Evolutionary conservation across 1,284 basidiomycete genomes (phyloP).

Genomic region (Cystobasidiaceae sp.): DNA sequence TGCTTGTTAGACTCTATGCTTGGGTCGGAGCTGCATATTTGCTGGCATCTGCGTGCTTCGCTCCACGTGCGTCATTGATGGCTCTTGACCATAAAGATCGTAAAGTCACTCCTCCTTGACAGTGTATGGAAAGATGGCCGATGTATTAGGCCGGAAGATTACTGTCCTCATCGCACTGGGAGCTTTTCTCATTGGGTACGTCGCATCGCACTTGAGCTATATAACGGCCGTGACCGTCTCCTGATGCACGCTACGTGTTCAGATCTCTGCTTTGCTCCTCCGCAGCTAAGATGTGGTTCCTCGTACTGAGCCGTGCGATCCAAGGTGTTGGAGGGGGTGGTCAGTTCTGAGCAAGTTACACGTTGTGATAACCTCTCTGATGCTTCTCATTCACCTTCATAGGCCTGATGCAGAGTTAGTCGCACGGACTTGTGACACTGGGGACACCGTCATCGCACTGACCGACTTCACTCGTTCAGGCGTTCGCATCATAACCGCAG

Average conservation of each 20-base stretch:
- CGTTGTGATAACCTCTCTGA: background rate
- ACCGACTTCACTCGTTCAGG: background rate
- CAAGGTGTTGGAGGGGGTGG: slow-evolving; percentile 14
- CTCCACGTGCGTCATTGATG: background rate
- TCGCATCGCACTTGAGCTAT: too few species aligned
- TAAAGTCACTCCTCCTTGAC: too few species aligned
- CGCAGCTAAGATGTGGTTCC: background rate
- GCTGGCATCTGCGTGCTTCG: slow-evolving; percentile 9
- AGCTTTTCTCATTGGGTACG: background rate
- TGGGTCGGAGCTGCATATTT: slow-evolving; percentile 23
- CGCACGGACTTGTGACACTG: too few species aligned
- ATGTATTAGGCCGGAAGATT: slow-evolving; percentile 7
- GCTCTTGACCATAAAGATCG: background rate
- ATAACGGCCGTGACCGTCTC: too few species aligned
- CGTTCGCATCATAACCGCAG: slow-evolving; percentile 22
- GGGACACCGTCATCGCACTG: background rate
- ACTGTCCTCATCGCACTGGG: background rate
- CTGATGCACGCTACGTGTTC: background rate
- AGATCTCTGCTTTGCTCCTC: slow-evolving; percentile 9
- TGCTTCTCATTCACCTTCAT: background rate
- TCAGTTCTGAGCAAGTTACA: background rate
- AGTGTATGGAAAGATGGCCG: slow-evolving; percentile 18
- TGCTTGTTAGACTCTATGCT: background rate
- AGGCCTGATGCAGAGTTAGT: slow-evolving; percentile 10
- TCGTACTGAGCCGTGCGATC: background rate